Base-by-base conservation (phyloP, 805 yeast genomes). In the Grigorovia yakushimaensis region DNA sequence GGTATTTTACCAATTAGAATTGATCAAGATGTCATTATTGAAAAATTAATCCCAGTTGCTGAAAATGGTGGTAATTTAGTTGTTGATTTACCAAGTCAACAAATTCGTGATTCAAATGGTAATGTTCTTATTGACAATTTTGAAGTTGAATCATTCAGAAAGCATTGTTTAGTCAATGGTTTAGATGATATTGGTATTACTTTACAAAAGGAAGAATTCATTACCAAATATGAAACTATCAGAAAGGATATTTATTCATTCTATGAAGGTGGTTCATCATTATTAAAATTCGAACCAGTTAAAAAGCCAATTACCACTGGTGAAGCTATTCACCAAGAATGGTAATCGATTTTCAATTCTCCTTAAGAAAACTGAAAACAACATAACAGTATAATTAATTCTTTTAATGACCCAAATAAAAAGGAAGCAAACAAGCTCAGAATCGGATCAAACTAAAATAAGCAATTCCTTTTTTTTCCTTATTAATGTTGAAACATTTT, bases 181-280 rank as follows among this genome's bases (percentile, higher is more conserved):
- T 80, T 93, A 52, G 98, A 93, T 66, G 98, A 93, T 66, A 93
- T 93, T 68, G 98, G 98, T 41, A 78, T 93, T 61, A 93, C 98
- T 45, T 71, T 93, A 59, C 91, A 89, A 69, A 88, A 89, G 70
- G 96, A 87, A 69, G 78, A 78, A 47, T 79, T 60, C 67, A 93
- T 93, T 58, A 48, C 65, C 46, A 74, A 79, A 57, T 93, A 80
- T 60, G 98, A 93, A 73, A 77, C 69, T 20, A 68, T 70, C 53
- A 85, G 98, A 77, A 81, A 76, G 63, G 81, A 76, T 46, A 81
- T 73, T 64, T 93, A 86, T 66, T 87, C 96, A 10, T 93, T 94
- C 80, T 78, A 89, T 64, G 98, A 89, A 73, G 88, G 91, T 54
- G 95, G 95, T 42, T 77, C 93, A 23, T 76, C 76, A 52, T 70